These are phyloP conservation scores for Trichoderma koningiopsis DNA, from an alignment of 2,329 filamentous ascomycete species.

Conservation along the genomic window DNA sequence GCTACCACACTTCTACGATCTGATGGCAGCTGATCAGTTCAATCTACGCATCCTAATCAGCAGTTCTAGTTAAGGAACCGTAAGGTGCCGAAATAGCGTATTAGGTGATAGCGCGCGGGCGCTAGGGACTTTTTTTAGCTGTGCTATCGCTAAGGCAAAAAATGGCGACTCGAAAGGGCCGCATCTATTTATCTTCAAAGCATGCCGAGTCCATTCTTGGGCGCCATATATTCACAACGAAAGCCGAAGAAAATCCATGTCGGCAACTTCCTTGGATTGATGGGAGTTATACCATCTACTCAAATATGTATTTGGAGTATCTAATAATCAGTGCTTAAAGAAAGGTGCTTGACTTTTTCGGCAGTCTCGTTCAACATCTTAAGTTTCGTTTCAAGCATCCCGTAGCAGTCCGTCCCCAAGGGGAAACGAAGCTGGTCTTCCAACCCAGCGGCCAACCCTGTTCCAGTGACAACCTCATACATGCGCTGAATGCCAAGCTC, in stretches of 20 bases:
- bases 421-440: slow-evolving; percentile 12
- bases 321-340: slow-evolving; percentile 10
- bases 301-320: neutral
- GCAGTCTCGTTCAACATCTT: neutral
- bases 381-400: slow-evolving; percentile 1
- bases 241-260: too few species aligned
- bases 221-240: too few species aligned
- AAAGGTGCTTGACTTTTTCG: neutral
- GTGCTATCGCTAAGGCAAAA: too few species aligned
- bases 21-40: neutral
- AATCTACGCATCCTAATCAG: neutral
- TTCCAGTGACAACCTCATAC: slow-evolving; percentile 8
- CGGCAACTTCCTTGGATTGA: too few species aligned
- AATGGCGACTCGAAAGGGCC: too few species aligned
- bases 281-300: neutral
- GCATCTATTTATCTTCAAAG: too few species aligned
- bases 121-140: too few species aligned
- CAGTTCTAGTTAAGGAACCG: neutral
- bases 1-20: neutral
- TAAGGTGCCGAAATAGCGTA: neutral
- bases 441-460: neutral
- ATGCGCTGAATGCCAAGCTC: slow-evolving; percentile 9
- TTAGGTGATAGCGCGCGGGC: too few species aligned
- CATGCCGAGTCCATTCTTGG: too few species aligned
- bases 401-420: neutral